Evolutionary conservation across 2,329 filamentous ascomycete species (phyloP), one percentile per base, ranked within the genome.

Genomic region (Fusarium algeriense): DNA sequence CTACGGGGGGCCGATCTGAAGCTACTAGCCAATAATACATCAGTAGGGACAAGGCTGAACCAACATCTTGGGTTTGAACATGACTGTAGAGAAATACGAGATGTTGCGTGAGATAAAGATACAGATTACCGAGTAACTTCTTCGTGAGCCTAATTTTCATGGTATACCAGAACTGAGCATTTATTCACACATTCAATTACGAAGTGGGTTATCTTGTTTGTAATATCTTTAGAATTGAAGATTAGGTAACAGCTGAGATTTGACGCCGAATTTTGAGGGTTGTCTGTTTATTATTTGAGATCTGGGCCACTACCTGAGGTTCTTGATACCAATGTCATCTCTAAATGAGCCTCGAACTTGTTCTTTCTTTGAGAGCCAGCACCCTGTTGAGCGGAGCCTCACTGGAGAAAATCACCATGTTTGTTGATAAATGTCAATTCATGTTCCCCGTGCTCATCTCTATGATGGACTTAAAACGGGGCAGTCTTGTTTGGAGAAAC

Each of bases 1-100:
- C 75, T 70, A 72, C 70, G 75, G 75, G 69, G 71, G 56, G 35
- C 19, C 34, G 10, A 17, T 40, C 17, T 60, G 40, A 20, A 28
- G 7, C 3, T 3, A 2, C 2, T 2, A 6, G 7, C 70, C 65
- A 75, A 73, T 76, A 7, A 61, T 3, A 2, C 8, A 7, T 5
- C 8, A 2, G 5, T 13, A 8, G 9, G 1, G 12, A 28, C 75
- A 55, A 78, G 76, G 76, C 76, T 78, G 73, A 60, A 7, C 10
- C 44, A 41, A 12, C 3, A 20, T 23, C 20, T 11, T 53, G 28
- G n/a, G 40, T 28, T 30, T 35, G 23, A 13, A 26, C 48, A 15
- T 37, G 17, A 26, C 32, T 37, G 10, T 10, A 23, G n/a, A 17
- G 13, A 49, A 20, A 34, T 7, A 19, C 13, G 23, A 30, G 12